Conservation (phyloP, 768 basidiomycete genomes). For the Xerocomellus intermedius region DNA sequence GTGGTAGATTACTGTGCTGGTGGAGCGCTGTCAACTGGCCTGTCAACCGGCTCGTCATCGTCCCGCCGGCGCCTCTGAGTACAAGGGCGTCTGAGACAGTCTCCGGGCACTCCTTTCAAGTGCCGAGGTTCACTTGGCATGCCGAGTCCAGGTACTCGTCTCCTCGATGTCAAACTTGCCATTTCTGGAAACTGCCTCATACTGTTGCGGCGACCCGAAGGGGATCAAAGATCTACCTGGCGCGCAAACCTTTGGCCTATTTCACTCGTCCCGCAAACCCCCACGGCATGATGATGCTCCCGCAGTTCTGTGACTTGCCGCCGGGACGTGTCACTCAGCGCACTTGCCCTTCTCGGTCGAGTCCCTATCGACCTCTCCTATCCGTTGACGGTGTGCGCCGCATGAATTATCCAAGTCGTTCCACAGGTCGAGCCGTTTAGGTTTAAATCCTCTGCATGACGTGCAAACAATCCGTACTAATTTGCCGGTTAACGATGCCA, state of each 20-base stretch:
- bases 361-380: not conserved
- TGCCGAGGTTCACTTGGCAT: not conserved
- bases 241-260: not conserved
- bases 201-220: not conserved
- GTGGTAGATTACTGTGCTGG: not conserved
- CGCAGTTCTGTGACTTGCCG: not conserved
- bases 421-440: not conserved
- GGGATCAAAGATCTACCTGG: not conserved
- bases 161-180: conserved; percentile 12
- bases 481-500: not conserved
- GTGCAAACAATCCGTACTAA: not conserved
- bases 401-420: not conserved
- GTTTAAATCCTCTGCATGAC: not conserved
- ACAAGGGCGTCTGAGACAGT: conserved; percentile 10
- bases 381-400: not conserved
- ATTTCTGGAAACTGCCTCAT: not conserved
- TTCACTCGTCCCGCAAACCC: not conserved
- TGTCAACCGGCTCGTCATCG: not conserved
- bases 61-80: not conserved
- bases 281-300: not conserved
- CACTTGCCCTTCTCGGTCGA: not conserved
- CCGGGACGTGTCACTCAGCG: not conserved
- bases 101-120: not conserved
- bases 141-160: not conserved
- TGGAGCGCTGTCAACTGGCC: not conserved